Evolutionary conservation across 1,139 yeast genomes (phyloP), one percentile per base, ranked within the genome.

Genomic region (Sugiyamaella castrensis): DNA sequence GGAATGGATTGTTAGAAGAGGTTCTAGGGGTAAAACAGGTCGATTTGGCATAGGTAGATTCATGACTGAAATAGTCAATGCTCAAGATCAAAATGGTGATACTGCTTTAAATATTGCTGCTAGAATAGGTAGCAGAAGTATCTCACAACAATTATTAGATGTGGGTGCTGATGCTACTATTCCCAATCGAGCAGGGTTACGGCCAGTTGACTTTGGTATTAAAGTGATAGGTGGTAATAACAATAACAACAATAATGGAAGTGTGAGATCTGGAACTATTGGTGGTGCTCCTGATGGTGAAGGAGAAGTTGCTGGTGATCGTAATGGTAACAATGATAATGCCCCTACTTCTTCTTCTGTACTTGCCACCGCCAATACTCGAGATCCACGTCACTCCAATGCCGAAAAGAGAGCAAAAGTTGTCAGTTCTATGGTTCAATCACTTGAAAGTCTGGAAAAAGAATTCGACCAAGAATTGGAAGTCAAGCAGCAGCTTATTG

Each of bases 31-130:
- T 53, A 59, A 68, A 57, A 51, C 71, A 46, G 67, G 72, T 53
- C 73, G 80, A 41, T 71, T 77, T 42, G 72, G 76, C 29, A 72
- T 91, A 46, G 74, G 79, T n/a, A 76, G 80, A 58, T 80, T 88
- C 54, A 77, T 84, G 66, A 69, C 72, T 11, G 80, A 81, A 40
- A 75, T 89, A 47, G 80, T 89, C 27, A 87, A 91, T 63, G 77
- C 82, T 2, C 85, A 83, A 57, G 98, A 91, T 64, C 74, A 80
- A 45, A 83, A 84, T 58, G 98, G 98, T 36, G 95, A 91, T 62
- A 82, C 92, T 48, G 73, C 76, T n/a, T 72, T 92, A 51, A 95
- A 91, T 65, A 80, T 89, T 52, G 97, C 98, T 0, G 94, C 96
- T 0, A 83, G 95, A 61, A 77, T 84, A 46, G 97, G 96, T 29